Evolutionary conservation across 2,329 filamentous ascomycete genomes (phyloP), one percentile per base, ranked within the genome.

Genomic region (Cladorrhinum sp.): DNA sequence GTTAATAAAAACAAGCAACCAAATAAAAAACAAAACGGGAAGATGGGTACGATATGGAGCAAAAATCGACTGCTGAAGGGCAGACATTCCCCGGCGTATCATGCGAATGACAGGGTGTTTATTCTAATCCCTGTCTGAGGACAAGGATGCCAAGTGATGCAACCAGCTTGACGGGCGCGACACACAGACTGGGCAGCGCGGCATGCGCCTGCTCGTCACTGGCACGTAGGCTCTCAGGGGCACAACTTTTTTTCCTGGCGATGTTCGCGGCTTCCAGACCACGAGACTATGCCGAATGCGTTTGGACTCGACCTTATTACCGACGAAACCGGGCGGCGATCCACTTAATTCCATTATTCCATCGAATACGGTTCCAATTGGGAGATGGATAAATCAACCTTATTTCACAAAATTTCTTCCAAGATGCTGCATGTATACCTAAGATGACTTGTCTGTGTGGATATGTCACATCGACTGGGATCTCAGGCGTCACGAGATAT

Each of bases 51-150:
- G 41, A 59, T 54, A 52, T 32, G 60, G 58, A 55, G 50, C 58
- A 62, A 63, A 61, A 63, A 54, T 62, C 48, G 49, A 57, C 24
- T 24, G 51, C 49, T 57, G 50, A 41, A 36, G 57, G 50, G 20
- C 48, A 56, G 36, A 56, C n/a, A 22, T 20, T 25, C 49, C 49
- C 49, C 23, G 22, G 49, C 22, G 24, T 25, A 56, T 48, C 53
- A 56, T 56, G 53, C 53, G 53, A 56, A 56, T 48, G 53, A 56
- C 53, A 56, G 53, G 53, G 53, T 56, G 53, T 56, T 56, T 56
- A 56, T 56, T 56, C 38, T 18, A 25, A 56, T 49, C 53, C 53
- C 53, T 56, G 53, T 38, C 53, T 27, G 53, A 18, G 29, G 53
- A 25, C 23, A 22, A 50, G 49, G 22, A 25, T 50, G 49, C 49